Conservation (phyloP, 2,329 filamentous ascomycete species). For the Golovinomyces cichoracearum region DNA sequence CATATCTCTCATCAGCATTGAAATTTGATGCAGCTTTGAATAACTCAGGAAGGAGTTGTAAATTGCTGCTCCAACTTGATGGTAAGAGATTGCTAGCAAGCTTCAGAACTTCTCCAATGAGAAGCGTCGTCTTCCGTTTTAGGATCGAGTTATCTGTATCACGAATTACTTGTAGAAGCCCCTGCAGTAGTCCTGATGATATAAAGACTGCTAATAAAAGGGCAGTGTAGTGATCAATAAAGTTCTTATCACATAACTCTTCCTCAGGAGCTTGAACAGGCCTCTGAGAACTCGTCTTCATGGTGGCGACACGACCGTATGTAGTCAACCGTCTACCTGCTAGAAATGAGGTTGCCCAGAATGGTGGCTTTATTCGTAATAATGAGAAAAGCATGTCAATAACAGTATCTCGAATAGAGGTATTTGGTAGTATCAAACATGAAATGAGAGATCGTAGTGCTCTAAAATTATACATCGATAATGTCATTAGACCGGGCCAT, state of each 20-base stretch:
- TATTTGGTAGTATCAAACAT: conserved; percentile 32
- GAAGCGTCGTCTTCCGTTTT: conserved; percentile 66
- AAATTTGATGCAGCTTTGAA: conserved; percentile 54
- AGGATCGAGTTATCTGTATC: conserved; percentile 41
- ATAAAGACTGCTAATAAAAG: conserved; percentile 67
- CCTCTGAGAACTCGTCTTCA: conserved; percentile 33
- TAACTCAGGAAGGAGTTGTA: conserved; percentile 71
- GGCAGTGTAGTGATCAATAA: conserved; percentile 84
- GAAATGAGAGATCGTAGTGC: conserved; percentile 54
- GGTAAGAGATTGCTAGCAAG: conserved; percentile 69
- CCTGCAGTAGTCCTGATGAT: conserved; percentile 45
- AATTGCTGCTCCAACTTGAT: conserved; percentile 49
- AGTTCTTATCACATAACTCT: conserved; percentile 50
- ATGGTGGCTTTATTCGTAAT: conserved; percentile 70
- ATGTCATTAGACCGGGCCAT: conserved; percentile 72
- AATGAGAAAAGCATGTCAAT: conserved; percentile 62
- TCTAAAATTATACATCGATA: conserved; percentile 70
- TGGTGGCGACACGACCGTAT: conserved; percentile 74
- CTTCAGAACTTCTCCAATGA: conserved; percentile 78
- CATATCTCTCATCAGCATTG: conserved; percentile 46
- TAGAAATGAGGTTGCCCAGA: conserved; percentile 88
- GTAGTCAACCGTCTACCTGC: conserved; percentile 81
- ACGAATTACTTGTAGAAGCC: conserved; percentile 36
- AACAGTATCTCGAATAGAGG: conserved; percentile 42
- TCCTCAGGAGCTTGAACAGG: conserved; percentile 29